Conservation (phyloP, 176 grass and related monocot genomes). For the Oryza longistaminata region DNA sequence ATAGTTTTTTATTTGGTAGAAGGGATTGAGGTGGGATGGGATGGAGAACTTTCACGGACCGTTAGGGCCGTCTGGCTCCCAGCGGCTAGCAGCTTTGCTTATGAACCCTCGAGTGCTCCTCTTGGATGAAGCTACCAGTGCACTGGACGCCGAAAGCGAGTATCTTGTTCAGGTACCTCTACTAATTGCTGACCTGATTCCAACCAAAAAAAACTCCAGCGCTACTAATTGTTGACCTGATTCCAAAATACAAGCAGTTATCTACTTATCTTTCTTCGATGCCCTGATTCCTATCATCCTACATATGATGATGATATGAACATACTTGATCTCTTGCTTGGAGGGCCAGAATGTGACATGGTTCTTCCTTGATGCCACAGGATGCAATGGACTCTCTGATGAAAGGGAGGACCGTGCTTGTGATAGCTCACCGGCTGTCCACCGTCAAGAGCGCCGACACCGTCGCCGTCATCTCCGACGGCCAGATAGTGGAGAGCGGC, state of each 20-base stretch:
- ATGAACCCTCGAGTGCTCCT: slow-evolving; percentile 98
- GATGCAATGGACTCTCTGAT: slow-evolving; percentile 99
- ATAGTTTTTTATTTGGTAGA: no score
- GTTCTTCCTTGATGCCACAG: slow-evolving; percentile 37
- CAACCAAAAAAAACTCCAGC: neutral
- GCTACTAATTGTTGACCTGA: neutral
- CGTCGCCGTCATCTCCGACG: slow-evolving; percentile 89
- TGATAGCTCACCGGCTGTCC: slow-evolving; percentile 95
- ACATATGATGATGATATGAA: no score
- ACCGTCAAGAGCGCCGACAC: slow-evolving; percentile 87
- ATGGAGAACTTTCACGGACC: no score
- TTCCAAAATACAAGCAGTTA: neutral
- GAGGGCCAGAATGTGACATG: slow-evolving; percentile 4
- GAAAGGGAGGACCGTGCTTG: slow-evolving; percentile 94
- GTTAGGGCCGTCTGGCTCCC: no score
- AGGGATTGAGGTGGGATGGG: no score
- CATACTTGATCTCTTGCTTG: neutral
- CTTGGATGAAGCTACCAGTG: slow-evolving; percentile 96
- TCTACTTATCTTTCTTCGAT: neutral
- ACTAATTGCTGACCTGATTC: slow-evolving; percentile 4
- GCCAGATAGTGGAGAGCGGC: slow-evolving; percentile 81
- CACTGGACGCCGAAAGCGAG: slow-evolving; percentile 95
- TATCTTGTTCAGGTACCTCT: slow-evolving; percentile 89
- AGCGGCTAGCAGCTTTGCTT: no score
- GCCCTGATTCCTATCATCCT: neutral